Evolutionary conservation across 768 basidiomycete species (phyloP).

Genomic region (Cubamyces lactineus): DNA sequence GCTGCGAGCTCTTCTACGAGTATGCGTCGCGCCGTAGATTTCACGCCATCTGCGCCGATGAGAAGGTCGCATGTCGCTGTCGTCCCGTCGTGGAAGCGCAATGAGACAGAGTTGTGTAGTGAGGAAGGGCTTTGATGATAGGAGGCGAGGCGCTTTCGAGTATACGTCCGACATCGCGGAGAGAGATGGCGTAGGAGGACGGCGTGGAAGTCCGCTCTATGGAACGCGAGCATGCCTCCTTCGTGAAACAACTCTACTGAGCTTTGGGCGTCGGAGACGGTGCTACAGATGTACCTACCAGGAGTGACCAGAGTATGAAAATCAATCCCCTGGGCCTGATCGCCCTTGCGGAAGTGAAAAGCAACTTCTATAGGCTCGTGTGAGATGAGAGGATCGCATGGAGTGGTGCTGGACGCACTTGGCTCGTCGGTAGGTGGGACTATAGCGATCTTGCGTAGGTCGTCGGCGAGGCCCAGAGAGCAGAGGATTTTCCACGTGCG

Average conservation of each 20-base stretch:
- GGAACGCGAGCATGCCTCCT: slow-evolving; percentile 46
- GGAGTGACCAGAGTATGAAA: slow-evolving; percentile 59
- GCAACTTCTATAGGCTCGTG: slow-evolving; percentile 44
- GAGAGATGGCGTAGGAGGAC: slow-evolving; percentile 56
- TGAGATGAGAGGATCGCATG: too few species aligned
- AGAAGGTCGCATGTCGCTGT: slow-evolving; percentile 64
- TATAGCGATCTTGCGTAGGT: slow-evolving; percentile 30
- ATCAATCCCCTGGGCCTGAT: slow-evolving; percentile 55
- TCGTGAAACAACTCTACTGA: not conserved
- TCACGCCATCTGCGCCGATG: slow-evolving; percentile 71
- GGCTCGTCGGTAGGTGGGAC: slow-evolving; percentile 30
- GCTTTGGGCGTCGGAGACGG: slow-evolving; percentile 1
- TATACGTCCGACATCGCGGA: slow-evolving; percentile 48
- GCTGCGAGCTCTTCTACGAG: slow-evolving; percentile 40
- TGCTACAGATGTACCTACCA: slow-evolving; percentile 42
- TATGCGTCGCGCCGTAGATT: slow-evolving; percentile 48
- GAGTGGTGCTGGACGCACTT: slow-evolving; percentile 27
- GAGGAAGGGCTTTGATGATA: slow-evolving; percentile 44
- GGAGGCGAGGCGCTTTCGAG: slow-evolving; percentile 60
- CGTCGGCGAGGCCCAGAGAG: slow-evolving; percentile 32
- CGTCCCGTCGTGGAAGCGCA: slow-evolving; percentile 66
- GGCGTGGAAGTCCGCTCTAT: slow-evolving; percentile 69
- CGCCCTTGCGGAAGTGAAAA: slow-evolving; percentile 63
- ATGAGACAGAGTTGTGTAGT: slow-evolving; percentile 42
- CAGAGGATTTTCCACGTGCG: slow-evolving; percentile 36